Evolutionary conservation across 192 early-diverging fungal genomes (phyloP).

Genomic region (Coemansia sp.): DNA sequence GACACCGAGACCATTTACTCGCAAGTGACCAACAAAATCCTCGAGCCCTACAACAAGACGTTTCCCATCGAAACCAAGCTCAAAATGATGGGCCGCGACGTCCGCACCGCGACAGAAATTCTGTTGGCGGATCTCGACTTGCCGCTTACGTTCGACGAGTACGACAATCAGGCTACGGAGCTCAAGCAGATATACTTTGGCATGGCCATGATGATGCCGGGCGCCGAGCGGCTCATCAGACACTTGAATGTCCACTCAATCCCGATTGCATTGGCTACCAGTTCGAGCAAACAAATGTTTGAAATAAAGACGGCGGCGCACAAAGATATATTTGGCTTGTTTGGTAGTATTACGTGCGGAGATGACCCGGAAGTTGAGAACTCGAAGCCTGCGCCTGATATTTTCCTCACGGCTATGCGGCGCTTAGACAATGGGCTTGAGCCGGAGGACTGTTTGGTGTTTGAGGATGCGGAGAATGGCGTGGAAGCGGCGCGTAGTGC

Average conservation of each 20-base stretch:
- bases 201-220: conserved; percentile 63
- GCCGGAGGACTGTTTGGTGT: conserved; percentile 74
- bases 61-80: conserved; percentile 69
- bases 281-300: conserved; percentile 75
- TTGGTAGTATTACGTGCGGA: conserved; percentile 80
- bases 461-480: conserved; percentile 88
- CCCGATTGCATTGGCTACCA: conserved; percentile 82
- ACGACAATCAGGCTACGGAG: conserved; percentile 61
- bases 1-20: conserved; percentile 92
- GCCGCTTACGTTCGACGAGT: conserved; percentile 80
- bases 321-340: conserved; percentile 71
- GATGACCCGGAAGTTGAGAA: conserved; percentile 77
- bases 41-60: conserved; percentile 69
- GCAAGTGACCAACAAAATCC: conserved; percentile 79
- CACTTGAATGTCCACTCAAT: conserved; percentile 73
- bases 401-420: conserved; percentile 76
- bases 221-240: conserved; percentile 64
- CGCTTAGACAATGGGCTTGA: conserved; percentile 54
- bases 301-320: conserved; percentile 69
- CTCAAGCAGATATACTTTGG: conserved; percentile 62
- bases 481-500: conserved; percentile 81
- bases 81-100: conserved; percentile 71
- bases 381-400: conserved; percentile 90
- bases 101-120: conserved; percentile 53
- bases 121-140: conserved; percentile 68